Evolutionary conservation across 768 basidiomycete species (phyloP).

Genomic region (Termitomyces bulborhizus): DNA sequence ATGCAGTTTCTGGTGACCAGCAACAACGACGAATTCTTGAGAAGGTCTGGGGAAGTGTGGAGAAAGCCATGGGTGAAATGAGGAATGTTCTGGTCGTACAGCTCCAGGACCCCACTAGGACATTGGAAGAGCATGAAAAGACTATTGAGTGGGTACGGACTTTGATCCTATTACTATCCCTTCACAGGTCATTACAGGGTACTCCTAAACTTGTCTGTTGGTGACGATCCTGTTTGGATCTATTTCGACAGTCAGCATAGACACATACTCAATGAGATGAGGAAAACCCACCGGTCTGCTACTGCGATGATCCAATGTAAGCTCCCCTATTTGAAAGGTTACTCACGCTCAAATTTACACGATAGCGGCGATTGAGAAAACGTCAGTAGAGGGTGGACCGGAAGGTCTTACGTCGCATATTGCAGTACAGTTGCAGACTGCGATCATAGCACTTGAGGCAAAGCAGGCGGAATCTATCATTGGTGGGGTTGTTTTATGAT

Average conservation of each 20-base stretch:
- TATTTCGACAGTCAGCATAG: slow-evolving; percentile 94
- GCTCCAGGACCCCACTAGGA: slow-evolving; percentile 72
- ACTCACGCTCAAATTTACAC: slow-evolving; percentile 6
- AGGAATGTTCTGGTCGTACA: slow-evolving; percentile 67
- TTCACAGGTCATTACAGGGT: slow-evolving; percentile 45
- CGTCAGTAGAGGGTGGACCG: slow-evolving; percentile 26
- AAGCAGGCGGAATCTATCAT: slow-evolving; percentile 59
- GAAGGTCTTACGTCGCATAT: slow-evolving; percentile 38
- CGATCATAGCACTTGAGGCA: slow-evolving; percentile 53
- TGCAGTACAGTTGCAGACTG: slow-evolving; percentile 52
- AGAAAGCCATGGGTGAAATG: slow-evolving; percentile 94
- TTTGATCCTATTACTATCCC: background rate
- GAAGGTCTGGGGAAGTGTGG: slow-evolving; percentile 93
- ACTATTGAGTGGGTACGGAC: slow-evolving; percentile 75
- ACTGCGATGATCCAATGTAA: slow-evolving; percentile 48
- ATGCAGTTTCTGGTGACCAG: slow-evolving; percentile 44
- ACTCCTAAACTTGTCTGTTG: slow-evolving; percentile 75
- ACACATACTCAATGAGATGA: slow-evolving; percentile 77
- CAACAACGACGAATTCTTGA: slow-evolving; percentile 92
- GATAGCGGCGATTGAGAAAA: slow-evolving; percentile 43
- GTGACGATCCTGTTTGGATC: slow-evolving; percentile 92
- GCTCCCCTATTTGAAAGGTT: slow-evolving; percentile 13
- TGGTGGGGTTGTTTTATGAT: slow-evolving; percentile 32
- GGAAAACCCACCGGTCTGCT: slow-evolving; percentile 48
- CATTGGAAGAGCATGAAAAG: slow-evolving; percentile 92